Base-by-base conservation (phyloP, 1,284 basidiomycete species). In the Naganishia albida region DNA sequence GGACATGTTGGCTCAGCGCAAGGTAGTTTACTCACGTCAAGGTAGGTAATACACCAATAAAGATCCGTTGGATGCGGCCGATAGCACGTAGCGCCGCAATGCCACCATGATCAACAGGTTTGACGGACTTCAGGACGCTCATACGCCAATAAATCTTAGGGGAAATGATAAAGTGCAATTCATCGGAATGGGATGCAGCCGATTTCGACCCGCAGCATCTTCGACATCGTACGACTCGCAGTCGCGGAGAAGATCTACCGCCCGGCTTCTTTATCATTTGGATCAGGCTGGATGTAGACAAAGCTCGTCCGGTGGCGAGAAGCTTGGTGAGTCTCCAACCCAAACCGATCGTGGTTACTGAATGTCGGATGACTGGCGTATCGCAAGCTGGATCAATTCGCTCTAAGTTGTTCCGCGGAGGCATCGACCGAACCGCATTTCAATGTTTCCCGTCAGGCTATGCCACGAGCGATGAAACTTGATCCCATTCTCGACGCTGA, bases 201-300 rank as follows among this genome's bases (percentile, higher is more conserved):
- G 10, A 10, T 34, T 34, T 10, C 10, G 6, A 34, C 34, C 6
- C 34, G 10, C 34, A 10, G 34, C 10, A 10, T 34, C 10, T 10
- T 10, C 34, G 34, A 34, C 34, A 6, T 34, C 10, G 34, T 10
- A 4, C 34, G 34, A 34, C 4, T 34, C 16, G 0, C 15, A 4
- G 2, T 4, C 7, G 2, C 12, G 23, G 26, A 26, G 30, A 20
- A 46, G 34, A 60, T 40, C 20, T 60, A 23, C 57, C 57, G 25
- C 12, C 46, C 38, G 57, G 57, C 2, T 60, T 60, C 20, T 40
- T 60, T 34, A 30, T 60, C 15, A 46, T 60, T 25, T 60, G 57
- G 57, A 39, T 60, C 34, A 60, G 57, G 34, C 34, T 60, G 46
- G 25, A 46, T 18, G 46, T 39, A 18, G 34, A 60, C 16, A 49